These are phyloP conservation scores for Emmonsiellopsis sp. DNA, from an alignment of 2,329 filamentous ascomycete genomes.

Conservation along the genomic window DNA sequence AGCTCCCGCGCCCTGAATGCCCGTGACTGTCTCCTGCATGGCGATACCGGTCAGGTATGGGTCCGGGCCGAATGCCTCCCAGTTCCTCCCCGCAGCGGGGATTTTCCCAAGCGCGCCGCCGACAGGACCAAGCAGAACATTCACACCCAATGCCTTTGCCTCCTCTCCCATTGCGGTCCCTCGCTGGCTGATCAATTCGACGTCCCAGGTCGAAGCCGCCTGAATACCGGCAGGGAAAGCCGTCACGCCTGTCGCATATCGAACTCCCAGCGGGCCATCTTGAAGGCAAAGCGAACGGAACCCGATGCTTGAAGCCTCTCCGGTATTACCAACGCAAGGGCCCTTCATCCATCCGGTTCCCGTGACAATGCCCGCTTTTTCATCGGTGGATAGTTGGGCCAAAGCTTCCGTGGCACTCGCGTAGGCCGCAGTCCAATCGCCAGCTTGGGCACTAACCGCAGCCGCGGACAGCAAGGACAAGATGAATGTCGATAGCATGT, in stretches of 20 bases:
- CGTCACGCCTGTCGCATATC: constrained; percentile 57
- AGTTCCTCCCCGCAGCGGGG: constrained; percentile 30
- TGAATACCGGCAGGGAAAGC: constrained; percentile 67
- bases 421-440: background rate
- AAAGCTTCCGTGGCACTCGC: background rate
- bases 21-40: constrained; percentile 29
- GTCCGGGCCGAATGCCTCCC: constrained; percentile 35
- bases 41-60: constrained; percentile 33
- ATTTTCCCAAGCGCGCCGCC: constrained; percentile 32
- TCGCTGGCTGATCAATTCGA: constrained; percentile 42
- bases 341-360: constrained; percentile 16
- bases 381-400: background rate
- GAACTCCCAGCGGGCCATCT: constrained; percentile 42
- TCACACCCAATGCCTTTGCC: constrained; percentile 16
- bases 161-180: constrained; percentile 47
- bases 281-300: constrained; percentile 22
- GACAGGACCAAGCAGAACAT: constrained; percentile 35
- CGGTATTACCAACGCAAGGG: constrained; percentile 21
- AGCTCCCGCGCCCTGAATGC: constrained; percentile 50
- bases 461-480: background rate
- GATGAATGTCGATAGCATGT: background rate
- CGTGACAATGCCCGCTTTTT: constrained; percentile 18
- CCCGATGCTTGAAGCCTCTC: constrained; percentile 13
- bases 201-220: constrained; percentile 53
- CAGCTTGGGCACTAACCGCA: background rate